Base-by-base conservation (phyloP, 2,329 filamentous ascomycete species). In the Aspergillus ruber region DNA sequence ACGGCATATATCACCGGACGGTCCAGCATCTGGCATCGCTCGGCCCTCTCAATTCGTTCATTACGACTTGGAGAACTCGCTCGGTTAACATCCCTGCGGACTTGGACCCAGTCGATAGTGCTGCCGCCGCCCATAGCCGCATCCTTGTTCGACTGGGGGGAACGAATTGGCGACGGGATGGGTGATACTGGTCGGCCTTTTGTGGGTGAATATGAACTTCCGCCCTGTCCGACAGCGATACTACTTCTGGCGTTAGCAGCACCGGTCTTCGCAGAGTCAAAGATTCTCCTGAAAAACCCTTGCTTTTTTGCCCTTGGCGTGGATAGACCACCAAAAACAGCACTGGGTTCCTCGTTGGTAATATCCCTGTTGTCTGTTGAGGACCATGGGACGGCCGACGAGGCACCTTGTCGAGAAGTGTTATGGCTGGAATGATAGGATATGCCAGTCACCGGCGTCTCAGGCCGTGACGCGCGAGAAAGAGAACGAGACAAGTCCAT, bases 21-120 rank as follows among this genome's bases (percentile, higher is more conserved):
- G 56, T 96, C 90, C 74, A 96, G 83, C 88, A 97, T 93, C 61
- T 95, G 86, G 62, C 90, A 96, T 46, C 91, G 81, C 59, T 98
- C 91, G 39, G 82, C 84, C 46, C 91, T 78, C 64, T 98, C 93
- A 35, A 83, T 77, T 17, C 85, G 81, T 71, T 98, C 93, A 55
- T 91, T 93, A 51, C 84, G 85, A 67, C 90, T 95, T 33, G 96
- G 76, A 0, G 91, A 93, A 62, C 95, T 97, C 3, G 91, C 95
- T 32, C 93, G 82, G 67, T 98, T 97, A 42, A 98, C 86, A 68
- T 98, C 94, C 41, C 93, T 83, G 32, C 93, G 85, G 18, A 97
- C 90, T 65, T 97, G 90, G n/a, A 98, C 90, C 90, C 93, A 98
- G 65, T 97, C 91, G 12, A 87, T 72, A 21, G 65, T 56, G 48